Evolutionary conservation across 2,329 filamentous ascomycete genomes (phyloP), one percentile per base, ranked within the genome.

Genomic region (Fusarium sp.): DNA sequence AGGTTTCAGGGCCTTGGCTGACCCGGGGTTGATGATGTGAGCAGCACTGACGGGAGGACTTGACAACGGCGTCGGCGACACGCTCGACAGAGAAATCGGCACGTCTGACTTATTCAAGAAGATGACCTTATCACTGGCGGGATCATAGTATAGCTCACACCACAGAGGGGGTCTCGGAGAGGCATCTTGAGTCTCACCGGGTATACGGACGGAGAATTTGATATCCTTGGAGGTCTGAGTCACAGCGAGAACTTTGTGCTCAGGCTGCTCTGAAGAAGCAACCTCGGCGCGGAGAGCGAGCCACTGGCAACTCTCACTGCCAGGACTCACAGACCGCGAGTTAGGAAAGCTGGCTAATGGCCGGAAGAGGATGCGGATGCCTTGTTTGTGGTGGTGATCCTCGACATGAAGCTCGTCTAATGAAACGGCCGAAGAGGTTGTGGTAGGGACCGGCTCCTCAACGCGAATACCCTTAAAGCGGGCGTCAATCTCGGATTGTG

Each of bases 121-220:
- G 61, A 88, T 86, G 69, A 87, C 82, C 74, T 85, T 84, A 74
- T 88, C 86, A 77, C 86, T 87, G 65, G 82, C 79, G 16, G 86
- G 86, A 74, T 88, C 85, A 69, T 88, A 88, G 70, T 88, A 88
- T 36, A 89, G 78, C 74, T 88, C 85, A 74, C 85, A 88, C 84
- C 84, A 87, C n/a, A 88, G 71, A 6, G 83, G 81, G 16, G 85
- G 84, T 16, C 83, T 78, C 9, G 79, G 75, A 10, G 76, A 78
- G 44, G 81, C 80, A 59, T 83, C 80, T 40, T 79, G 77, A 51
- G 77, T 79, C 57, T 84, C 82, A 16, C 82, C 81, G 6, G 86
- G 86, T 58, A 88, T 86, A 50, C 83, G 80, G 63, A 88, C 85
- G 38, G 84, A 85, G 72, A 88, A 88, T 65, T 87, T 88, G 80